phyloP scores from a whole-genome alignment of 73 alveolate genomes.

The Tetrahymena thermophila region DNA sequence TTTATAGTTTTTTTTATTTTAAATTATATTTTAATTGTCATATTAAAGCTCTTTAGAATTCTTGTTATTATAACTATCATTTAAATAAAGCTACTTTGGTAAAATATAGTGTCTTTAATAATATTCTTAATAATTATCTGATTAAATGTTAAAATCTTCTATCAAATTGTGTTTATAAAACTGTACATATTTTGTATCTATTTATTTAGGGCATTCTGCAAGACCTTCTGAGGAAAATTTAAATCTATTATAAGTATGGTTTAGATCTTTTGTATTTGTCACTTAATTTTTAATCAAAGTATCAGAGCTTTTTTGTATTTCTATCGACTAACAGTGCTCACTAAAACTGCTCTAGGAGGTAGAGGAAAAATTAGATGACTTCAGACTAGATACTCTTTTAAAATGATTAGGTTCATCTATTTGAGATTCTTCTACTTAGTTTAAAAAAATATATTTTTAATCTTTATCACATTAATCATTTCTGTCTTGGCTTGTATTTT shows the following conservation, averaged over 20 bases:
- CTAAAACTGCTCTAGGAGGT: not conserved
- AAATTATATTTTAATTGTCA: not conserved
- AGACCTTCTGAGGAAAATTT: not conserved
- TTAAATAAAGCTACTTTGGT: not conserved
- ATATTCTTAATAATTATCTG: not conserved
- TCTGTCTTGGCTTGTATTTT: no score
- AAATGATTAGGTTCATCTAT: not conserved
- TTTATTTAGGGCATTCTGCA: not conserved
- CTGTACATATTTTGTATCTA: not conserved
- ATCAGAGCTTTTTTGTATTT: not conserved
- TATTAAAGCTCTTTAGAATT: not conserved
- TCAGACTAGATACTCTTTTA: not conserved
- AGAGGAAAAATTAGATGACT: not conserved
- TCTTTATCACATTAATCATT: no score
- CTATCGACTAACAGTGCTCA: not conserved
- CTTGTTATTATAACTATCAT: not conserved
- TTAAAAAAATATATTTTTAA: no score
- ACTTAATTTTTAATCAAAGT: not conserved
- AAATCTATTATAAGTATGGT: not conserved
- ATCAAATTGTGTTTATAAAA: not conserved
- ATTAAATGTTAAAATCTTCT: not conserved
- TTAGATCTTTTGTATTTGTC: not conserved
- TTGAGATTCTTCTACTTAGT: not conserved
- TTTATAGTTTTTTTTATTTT: no score
- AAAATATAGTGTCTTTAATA: not conserved